Evolutionary conservation across 441 rosid species (phyloP), one percentile per base, ranked within the genome.

Genomic region (Erodium chrysanthum): DNA sequence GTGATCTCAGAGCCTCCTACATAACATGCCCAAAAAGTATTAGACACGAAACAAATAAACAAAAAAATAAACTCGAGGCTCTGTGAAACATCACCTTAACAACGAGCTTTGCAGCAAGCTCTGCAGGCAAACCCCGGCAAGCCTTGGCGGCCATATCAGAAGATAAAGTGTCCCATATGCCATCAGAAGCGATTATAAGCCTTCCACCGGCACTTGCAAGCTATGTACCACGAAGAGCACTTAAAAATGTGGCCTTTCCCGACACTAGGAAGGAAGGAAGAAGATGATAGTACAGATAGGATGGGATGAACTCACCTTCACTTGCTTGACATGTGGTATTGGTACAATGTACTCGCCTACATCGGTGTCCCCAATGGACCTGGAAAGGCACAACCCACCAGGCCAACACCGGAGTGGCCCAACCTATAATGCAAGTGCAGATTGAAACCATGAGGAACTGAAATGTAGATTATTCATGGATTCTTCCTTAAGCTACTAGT

Each of bases 361-460:
- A 81, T 92, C 96, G 85, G 81, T 84, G 78, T 88, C 96, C 17
- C 96, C 98, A 20, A 92, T 92, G 58, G 98, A 92, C 77, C 98
- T 81, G 20, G 96, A 90, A 77, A 92, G 96, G 75, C 96, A 92
- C 60, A 90, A 79, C 52, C 96, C 96, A 68, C 96, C 98, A 0
- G 96, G 96, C 94, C 96, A 92, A 70, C 98, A 92, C 17, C 96
- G 85, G 25, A 90, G 81, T 22, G 98, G 96, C 61, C 98, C 96
- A 68, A 88, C 81, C 96, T 92, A 77, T 31, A 66, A 33, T 22
- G n/a, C 66, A 75, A 50, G n/a, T 15, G 62, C 42, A 62, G 21
- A 65, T 0, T 1, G 20, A 20, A 40, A 46, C 40, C 22, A 71
- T 22, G 22, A 22, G 42, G 48, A 17, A 40, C 60, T 18, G 8